These are phyloP conservation scores for Glarea lozoyensis DNA, from an alignment of 495 filamentous ascomycete genomes.

Conservation along the genomic window DNA sequence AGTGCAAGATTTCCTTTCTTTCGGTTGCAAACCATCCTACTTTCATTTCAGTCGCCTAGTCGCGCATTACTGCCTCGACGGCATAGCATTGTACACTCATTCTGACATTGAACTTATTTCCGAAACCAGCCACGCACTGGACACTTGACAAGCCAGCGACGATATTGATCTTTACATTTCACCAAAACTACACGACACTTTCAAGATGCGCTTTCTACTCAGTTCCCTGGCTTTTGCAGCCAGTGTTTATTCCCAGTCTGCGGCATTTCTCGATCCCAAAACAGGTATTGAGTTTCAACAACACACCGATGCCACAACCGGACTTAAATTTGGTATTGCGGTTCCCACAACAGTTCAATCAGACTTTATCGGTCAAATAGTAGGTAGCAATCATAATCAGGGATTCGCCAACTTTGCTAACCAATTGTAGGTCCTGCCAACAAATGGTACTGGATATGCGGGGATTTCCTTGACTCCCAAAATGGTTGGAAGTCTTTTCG, in stretches of 20 bases:
- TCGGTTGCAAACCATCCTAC: background rate
- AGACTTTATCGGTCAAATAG: conserved; percentile 31
- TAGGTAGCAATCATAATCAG: conserved; percentile 13
- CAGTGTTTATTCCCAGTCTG: conserved; percentile 8
- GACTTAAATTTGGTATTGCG: conserved; percentile 41
- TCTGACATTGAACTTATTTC: no score
- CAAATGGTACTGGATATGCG: conserved; percentile 35
- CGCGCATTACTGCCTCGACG: background rate
- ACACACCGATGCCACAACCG: conserved; percentile 19
- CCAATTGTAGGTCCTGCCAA: conserved; percentile 12
- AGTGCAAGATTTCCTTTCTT: background rate
- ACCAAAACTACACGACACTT: background rate
- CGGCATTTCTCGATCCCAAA: conserved; percentile 25
- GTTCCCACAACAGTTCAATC: conserved; percentile 39
- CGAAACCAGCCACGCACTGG: background rate
- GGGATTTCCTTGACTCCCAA: conserved; percentile 38
- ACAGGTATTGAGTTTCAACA: conserved; percentile 28
- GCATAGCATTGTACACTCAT: conserved; percentile 1
- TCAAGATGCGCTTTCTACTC: conserved; percentile 6
- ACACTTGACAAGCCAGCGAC: background rate
- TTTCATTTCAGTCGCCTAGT: background rate
- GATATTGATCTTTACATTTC: background rate
- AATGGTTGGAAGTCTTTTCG: conserved; percentile 47
- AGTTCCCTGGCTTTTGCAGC: conserved; percentile 7
- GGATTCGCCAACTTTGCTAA: background rate